Evolutionary conservation across 2,329 filamentous ascomycete species (phyloP), one percentile per base, ranked within the genome.

Genomic region (Periconia sp.): DNA sequence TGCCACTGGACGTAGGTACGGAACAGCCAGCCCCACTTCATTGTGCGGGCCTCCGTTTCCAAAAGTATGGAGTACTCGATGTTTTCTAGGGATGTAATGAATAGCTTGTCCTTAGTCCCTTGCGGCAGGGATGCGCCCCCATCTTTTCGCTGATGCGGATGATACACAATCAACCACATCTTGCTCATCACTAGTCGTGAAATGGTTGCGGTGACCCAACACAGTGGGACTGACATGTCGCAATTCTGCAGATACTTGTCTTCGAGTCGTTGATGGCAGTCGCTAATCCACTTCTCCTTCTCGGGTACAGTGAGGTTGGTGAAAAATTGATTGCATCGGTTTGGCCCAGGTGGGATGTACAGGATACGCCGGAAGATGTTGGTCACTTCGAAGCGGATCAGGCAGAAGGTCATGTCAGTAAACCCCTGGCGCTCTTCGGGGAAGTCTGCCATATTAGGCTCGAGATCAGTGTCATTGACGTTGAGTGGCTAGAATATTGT

Each of bases 141-240:
- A 18, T 83, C 79, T 23, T 78, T 77, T 37, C 84, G 80, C 22
- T 87, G 82, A 57, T 86, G 78, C 0, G 88, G 87, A 55, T 92
- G 85, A 58, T 92, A 88, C 2, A 89, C 79, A 46, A 91, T 79
- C 24, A 94, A 77, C 73, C 85, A 89, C 75, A 91, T 83, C 69
- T 91, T 92, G 38, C 85, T 84, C 71, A 91, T 81, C 49, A 92
- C 83, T 22, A 92, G 75, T 8, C 87, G 81, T 3, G 83, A 79
- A 17, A 89, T 77, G 19, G 86, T 87, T 4, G 82, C 84, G 6
- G 81, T 81, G 18, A 87, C 80, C 84, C 86, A 89, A 50, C 84
- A 84, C 1, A 89, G 70, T 6, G 81, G 82, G 1, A 83, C 70
- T 0, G 75, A 73, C 52, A 78, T 77, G 40, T 84, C 81, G 46